Conservation (phyloP, 2,329 filamentous ascomycete genomes). For the Colletotrichum gigasporum region DNA sequence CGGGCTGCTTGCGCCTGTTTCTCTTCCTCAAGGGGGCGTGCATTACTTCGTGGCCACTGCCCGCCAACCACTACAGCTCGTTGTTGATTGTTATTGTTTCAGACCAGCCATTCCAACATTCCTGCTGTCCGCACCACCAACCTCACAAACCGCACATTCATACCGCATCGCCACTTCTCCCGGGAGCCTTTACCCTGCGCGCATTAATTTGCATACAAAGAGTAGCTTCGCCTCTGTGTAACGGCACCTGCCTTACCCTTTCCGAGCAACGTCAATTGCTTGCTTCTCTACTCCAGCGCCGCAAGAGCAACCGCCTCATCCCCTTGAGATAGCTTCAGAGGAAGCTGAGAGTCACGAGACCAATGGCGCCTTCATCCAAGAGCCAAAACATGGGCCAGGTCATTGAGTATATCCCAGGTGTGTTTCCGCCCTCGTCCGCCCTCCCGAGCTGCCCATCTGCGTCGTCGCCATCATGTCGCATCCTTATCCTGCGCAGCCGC, state of each 20-base stretch:
- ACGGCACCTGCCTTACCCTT: slow-evolving; percentile 22
- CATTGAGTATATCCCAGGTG: slow-evolving; percentile 96
- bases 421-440: slow-evolving; percentile 41
- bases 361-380: slow-evolving; percentile 62
- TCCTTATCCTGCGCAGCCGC: slow-evolving; percentile 37
- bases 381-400: slow-evolving; percentile 81
- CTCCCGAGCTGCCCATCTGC: slow-evolving; percentile 7
- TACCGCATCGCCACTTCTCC: neutral
- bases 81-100: slow-evolving; percentile 34
- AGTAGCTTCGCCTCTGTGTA: slow-evolving; percentile 22
- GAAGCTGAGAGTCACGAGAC: slow-evolving; percentile 24
- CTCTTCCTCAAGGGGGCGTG: neutral
- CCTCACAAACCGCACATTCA: neutral
- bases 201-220: slow-evolving; percentile 32
- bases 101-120: slow-evolving; percentile 29
- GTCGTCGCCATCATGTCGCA: slow-evolving; percentile 40
- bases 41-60: neutral
- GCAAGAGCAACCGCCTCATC: slow-evolving; percentile 15
- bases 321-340: neutral
- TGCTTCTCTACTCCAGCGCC: neutral
- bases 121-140: slow-evolving; percentile 7
- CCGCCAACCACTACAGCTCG: neutral
- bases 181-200: slow-evolving; percentile 5
- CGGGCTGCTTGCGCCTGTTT: neutral
- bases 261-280: slow-evolving; percentile 11